A percentile compares a stretch with the other conserved stretches of the same genome.
Evolutionary conservation across 2,329 filamentous ascomycete genomes (phyloP).

Genomic region (Alternaria infectoria): DNA sequence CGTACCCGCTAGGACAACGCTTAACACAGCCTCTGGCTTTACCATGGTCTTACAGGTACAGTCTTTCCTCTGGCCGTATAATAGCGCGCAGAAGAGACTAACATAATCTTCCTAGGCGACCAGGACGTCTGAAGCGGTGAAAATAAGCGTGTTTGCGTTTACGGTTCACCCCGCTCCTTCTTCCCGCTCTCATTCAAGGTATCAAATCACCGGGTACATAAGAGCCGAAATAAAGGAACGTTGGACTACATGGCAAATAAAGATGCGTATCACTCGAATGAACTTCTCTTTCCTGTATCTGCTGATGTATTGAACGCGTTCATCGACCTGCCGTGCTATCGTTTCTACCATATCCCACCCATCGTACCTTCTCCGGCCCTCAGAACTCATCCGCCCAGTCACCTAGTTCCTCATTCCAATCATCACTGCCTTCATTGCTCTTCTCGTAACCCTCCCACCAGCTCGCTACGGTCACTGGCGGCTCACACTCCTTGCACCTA

Average conservation of each 20-base stretch:
- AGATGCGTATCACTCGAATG: no score
- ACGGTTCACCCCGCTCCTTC: neutral
- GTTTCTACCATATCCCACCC: no score
- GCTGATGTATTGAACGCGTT: no score
- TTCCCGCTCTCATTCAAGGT: neutral
- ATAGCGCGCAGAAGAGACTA: neutral
- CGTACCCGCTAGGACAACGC: neutral
- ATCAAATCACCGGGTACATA: neutral
- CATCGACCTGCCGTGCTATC: no score
- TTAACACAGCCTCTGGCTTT: neutral
- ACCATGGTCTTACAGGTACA: neutral
- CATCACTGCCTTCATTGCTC: neutral
- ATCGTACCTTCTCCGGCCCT: neutral
- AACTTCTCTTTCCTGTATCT: no score
- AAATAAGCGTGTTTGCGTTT: neutral
- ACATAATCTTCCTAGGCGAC: neutral
- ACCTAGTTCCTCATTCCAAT: neutral
- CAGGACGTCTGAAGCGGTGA: neutral
- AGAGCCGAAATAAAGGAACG: no score
- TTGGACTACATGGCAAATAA: no score
- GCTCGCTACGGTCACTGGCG: neutral
- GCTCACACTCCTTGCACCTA: conserved; percentile 5
- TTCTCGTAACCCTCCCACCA: neutral
- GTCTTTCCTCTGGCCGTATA: neutral
- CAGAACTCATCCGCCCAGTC: neutral